Evolutionary conservation across 352 stramenopile species (phyloP).

Genomic region (Pythium oligandrum): DNA sequence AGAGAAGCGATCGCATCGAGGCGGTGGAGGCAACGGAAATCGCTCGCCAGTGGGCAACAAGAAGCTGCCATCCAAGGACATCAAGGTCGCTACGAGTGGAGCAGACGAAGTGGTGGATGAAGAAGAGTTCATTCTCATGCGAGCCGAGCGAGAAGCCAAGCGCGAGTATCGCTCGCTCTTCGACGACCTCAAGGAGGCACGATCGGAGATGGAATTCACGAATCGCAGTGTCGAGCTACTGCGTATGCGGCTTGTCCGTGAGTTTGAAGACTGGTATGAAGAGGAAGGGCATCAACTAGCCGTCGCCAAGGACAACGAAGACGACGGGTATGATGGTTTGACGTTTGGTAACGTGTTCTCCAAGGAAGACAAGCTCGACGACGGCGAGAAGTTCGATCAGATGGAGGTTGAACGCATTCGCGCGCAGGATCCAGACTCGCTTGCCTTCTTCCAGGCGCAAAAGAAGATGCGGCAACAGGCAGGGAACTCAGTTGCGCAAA

Average conservation of each 20-base stretch:
- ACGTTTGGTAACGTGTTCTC: conserved; percentile 21
- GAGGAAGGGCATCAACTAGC: conserved; percentile 33
- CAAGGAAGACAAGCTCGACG: conserved; percentile 83
- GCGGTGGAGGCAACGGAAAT: background rate
- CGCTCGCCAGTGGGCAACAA: background rate
- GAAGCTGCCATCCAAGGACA: background rate
- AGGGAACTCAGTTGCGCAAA: conserved; percentile 1
- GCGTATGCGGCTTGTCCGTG: conserved; percentile 67
- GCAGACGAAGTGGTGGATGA: conserved; percentile 86
- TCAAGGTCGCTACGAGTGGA: conserved; percentile 11
- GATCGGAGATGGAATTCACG: conserved; percentile 60
- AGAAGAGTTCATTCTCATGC: conserved; percentile 90
- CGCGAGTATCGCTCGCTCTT: conserved; percentile 80
- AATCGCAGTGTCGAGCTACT: conserved; percentile 66
- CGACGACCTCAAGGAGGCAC: conserved; percentile 80
- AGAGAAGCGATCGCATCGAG: conserved; percentile 44
- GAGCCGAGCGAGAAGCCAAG: conserved; percentile 78
- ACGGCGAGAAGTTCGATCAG: conserved; percentile 90
- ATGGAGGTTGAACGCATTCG: conserved; percentile 86
- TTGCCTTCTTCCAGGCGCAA: conserved; percentile 91
- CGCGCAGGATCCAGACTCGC: conserved; percentile 83
- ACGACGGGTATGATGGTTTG: conserved; percentile 5
- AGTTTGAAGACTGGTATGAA: conserved; percentile 85
- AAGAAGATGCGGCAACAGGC: conserved; percentile 78
- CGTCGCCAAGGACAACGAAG: conserved; percentile 31